These are phyloP conservation scores for Pythium insidiosum DNA, from an alignment of 352 stramenopile species.

Conservation along the genomic window DNA sequence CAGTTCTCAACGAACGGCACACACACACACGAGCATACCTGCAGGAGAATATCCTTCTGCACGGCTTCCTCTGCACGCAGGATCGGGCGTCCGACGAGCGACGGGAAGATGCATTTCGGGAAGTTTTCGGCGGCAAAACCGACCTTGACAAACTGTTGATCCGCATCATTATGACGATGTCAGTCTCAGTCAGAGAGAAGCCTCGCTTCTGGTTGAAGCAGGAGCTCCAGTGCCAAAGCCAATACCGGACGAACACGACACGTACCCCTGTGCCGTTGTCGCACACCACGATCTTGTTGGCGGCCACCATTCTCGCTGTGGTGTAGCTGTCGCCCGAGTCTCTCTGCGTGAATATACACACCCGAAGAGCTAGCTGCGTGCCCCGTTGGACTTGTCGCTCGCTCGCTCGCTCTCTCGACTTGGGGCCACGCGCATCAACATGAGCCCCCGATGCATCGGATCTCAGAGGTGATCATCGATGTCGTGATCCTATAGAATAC, in stretches of 20 bases:
- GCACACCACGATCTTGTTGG: slow-evolving; percentile 86
- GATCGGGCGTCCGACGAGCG: slow-evolving; percentile 91
- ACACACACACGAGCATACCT: no score
- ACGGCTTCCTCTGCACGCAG: slow-evolving; percentile 90
- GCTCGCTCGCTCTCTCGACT: no score
- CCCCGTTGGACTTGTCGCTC: slow-evolving; percentile 5
- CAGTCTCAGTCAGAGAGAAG: no score
- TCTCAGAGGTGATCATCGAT: no score
- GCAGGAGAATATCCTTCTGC: slow-evolving; percentile 79
- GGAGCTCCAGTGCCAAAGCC: no score
- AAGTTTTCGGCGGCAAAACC: slow-evolving; percentile 95
- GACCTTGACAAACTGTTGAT: slow-evolving; percentile 80
- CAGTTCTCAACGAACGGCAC: no score
- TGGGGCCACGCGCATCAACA: no score
- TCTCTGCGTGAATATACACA: no score
- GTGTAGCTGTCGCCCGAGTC: background rate
- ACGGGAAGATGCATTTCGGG: slow-evolving; percentile 91
- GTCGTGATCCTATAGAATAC: slow-evolving; percentile 8
- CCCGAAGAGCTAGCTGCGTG: no score
- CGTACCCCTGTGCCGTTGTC: slow-evolving; percentile 83
- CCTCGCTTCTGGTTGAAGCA: background rate
- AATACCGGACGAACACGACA: no score
- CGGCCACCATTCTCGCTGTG: slow-evolving; percentile 54
- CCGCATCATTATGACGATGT: no score
- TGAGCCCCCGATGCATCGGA: no score